Percentiles rank a stretch among this genome's conserved stretches.
Evolutionary conservation across 75 land plant species (phyloP).

Genomic region (Sequoiadendron giganteum): DNA sequence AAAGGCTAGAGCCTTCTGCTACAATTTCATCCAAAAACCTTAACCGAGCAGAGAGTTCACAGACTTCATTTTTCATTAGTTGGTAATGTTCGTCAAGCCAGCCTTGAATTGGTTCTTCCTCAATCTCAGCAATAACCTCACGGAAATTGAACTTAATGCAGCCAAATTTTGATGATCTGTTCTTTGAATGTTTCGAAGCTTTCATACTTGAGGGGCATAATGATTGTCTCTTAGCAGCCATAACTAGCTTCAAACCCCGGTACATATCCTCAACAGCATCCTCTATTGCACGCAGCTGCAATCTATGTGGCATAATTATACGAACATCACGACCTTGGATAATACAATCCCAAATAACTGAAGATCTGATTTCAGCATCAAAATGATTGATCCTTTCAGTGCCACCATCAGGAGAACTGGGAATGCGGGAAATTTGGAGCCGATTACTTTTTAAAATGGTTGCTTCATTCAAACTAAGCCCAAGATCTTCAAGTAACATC

Average conservation of each 20-base stretch:
- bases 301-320: slow-evolving; percentile 84
- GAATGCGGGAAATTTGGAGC: slow-evolving; percentile 90
- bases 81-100: slow-evolving; percentile 99
- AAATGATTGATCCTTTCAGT: slow-evolving; percentile 6
- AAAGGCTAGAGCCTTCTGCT: slow-evolving; percentile 18
- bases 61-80: slow-evolving; percentile 69
- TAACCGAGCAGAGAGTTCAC: slow-evolving; percentile 72
- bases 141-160: slow-evolving; percentile 63
- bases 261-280: slow-evolving; percentile 91
- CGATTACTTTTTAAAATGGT: slow-evolving; percentile 75
- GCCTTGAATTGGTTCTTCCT: slow-evolving; percentile 98
- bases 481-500: slow-evolving; percentile 77
- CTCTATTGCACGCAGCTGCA: slow-evolving; percentile 89
- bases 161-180: slow-evolving; percentile 47
- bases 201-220: slow-evolving; percentile 40
- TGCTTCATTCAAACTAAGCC: slow-evolving; percentile 66
- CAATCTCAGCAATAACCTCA: slow-evolving; percentile 82
- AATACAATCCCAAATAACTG: slow-evolving; percentile 77
- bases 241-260: slow-evolving; percentile 76
- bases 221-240: slow-evolving; percentile 56
- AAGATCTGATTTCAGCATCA: slow-evolving; percentile 23
- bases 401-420: slow-evolving; percentile 24
- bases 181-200: slow-evolving; percentile 34
- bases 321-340: slow-evolving; percentile 82
- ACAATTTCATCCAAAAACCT: slow-evolving; percentile 64